Conservation (phyloP, 306 rosid species). For the Fagus crenata region DNA sequence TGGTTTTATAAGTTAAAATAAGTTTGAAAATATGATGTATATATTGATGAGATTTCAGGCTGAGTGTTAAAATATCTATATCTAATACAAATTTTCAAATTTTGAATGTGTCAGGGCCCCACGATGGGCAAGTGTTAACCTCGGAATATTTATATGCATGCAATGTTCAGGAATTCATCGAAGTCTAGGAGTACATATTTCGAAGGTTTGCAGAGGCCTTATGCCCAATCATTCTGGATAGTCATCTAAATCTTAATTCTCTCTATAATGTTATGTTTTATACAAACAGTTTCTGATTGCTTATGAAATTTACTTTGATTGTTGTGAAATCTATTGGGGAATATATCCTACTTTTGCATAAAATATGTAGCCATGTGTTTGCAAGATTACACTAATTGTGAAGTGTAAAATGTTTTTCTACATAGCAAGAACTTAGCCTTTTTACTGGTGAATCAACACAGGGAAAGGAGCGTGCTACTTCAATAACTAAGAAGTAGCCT, state of each 20-base stretch:
- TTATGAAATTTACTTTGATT: neutral
- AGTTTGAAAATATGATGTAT: neutral
- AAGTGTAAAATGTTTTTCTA: too few species aligned
- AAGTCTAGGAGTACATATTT: slow-evolving; percentile 94
- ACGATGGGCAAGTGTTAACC: slow-evolving; percentile 96
- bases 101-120: slow-evolving; percentile 69
- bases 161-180: slow-evolving; percentile 97
- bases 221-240: too few species aligned
- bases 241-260: neutral
- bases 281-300: neutral
- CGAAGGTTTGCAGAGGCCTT: slow-evolving; percentile 51
- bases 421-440: too few species aligned
- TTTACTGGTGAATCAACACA: too few species aligned
- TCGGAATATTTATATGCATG: slow-evolving; percentile 92
- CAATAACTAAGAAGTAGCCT: too few species aligned
- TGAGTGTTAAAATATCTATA: neutral
- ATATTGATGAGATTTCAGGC: neutral
- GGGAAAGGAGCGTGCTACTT: too few species aligned
- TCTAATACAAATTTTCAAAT: neutral
- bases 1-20: neutral
- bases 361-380: too few species aligned
- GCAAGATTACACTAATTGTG: neutral
- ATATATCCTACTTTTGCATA: neutral
- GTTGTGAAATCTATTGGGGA: neutral
- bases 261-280: neutral